phyloP scores from a whole-genome alignment of 1,284 basidiomycete genomes.

The Rhodotorula mucilaginosa region DNA sequence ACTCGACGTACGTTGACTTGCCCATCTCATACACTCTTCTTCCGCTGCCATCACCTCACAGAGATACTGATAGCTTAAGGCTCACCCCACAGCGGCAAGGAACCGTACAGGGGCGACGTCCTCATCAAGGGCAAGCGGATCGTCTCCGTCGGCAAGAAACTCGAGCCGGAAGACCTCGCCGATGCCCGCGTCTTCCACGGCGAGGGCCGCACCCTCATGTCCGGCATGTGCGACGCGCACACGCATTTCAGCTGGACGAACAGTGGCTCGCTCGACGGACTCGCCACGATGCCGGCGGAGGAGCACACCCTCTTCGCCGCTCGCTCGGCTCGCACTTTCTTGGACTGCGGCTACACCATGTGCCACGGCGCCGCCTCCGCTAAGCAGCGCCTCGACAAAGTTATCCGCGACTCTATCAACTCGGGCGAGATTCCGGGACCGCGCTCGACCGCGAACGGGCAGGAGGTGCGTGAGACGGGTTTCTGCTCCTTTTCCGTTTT shows the following conservation, averaged over 20 bases:
- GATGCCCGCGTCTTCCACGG: conserved; percentile 3
- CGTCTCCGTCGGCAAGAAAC: conserved; percentile 18
- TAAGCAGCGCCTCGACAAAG: conserved; percentile 46
- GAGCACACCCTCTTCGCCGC: conserved; percentile 14
- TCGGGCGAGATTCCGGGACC: conserved; percentile 38
- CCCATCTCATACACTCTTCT: conserved; percentile 45
- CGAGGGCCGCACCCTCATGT: conserved; percentile 14
- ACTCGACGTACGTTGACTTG: conserved; percentile 19
- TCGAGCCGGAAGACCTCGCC: background rate
- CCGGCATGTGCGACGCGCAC: conserved; percentile 12
- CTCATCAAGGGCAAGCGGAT: conserved; percentile 48
- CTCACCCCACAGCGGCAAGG: background rate
- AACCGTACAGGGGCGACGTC: conserved; percentile 41
- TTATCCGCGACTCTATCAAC: conserved; percentile 47
- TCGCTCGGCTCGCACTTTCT: conserved; percentile 6
- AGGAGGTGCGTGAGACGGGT: background rate
- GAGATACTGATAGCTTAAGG: background rate
- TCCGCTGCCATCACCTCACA: conserved; percentile 28
- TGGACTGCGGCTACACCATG: conserved; percentile 9
- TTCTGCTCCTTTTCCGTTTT: background rate
- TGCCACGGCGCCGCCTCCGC: conserved; percentile 47
- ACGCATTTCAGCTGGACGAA: conserved; percentile 17
- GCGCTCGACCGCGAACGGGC: background rate
- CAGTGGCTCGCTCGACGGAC: conserved; percentile 13
- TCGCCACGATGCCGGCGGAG: conserved; percentile 13